Evolutionary conservation across 2,329 filamentous ascomycete genomes (phyloP).

Genomic region (Sporothrix brunneoviolacea): DNA sequence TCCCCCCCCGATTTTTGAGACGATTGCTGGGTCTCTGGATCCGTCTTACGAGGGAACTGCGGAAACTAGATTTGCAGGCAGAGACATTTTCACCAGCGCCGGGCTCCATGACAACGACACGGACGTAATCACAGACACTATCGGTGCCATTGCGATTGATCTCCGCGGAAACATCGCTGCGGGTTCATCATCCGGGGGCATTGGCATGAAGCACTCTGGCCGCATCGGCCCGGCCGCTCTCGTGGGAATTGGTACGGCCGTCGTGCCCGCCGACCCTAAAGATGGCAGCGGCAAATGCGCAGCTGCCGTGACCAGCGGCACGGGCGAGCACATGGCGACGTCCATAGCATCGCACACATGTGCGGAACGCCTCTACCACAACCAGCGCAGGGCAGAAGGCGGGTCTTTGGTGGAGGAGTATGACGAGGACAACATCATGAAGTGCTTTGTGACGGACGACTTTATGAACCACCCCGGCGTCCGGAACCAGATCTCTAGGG

Average conservation of each 20-base stretch:
- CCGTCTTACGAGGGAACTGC: not conserved
- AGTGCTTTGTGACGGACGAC: constrained; percentile 74
- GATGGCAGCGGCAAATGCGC: constrained; percentile 66
- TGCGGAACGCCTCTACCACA: constrained; percentile 75
- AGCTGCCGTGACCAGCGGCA: constrained; percentile 85
- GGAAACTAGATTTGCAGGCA: not conserved
- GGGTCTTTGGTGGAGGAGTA: constrained; percentile 60
- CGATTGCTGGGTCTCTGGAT: not conserved
- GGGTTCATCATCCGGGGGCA: constrained; percentile 91
- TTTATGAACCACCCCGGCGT: constrained; percentile 93
- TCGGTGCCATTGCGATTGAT: constrained; percentile 92
- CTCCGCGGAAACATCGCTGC: constrained; percentile 80
- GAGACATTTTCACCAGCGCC: not conserved
- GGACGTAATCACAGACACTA: constrained; percentile 77
- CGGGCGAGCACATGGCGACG: constrained; percentile 96
- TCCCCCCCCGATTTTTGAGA: not conserved
- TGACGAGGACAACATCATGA: constrained; percentile 70
- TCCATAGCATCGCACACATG: constrained; percentile 85
- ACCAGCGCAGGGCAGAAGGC: constrained; percentile 50
- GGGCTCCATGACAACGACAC: constrained; percentile 10
- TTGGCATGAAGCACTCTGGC: constrained; percentile 95
- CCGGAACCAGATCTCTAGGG: constrained; percentile 67
- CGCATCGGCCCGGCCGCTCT: constrained; percentile 88
- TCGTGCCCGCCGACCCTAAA: constrained; percentile 68
- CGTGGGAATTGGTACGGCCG: constrained; percentile 82